These are phyloP conservation scores for Podospora pseudoanserina DNA, from an alignment of 495 filamentous ascomycete species.

Conservation along the genomic window DNA sequence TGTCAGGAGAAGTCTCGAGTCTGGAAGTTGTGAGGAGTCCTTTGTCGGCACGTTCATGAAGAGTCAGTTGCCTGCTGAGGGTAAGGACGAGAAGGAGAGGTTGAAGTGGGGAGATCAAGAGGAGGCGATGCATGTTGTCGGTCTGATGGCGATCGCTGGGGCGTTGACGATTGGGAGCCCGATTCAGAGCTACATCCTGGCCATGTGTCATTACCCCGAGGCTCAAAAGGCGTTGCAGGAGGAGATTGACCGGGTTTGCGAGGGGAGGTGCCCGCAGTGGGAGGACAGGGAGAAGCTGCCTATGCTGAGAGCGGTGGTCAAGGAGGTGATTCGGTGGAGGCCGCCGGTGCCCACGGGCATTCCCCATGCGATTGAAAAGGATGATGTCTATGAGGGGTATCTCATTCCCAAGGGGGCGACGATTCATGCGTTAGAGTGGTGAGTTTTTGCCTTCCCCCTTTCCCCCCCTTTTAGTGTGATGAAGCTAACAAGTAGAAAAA, in stretches of 20 bases:
- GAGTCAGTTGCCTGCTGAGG: conserved; percentile 15
- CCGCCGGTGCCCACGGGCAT: conserved; percentile 54
- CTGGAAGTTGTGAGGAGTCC: conserved; percentile 31
- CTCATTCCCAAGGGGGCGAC: conserved; percentile 54
- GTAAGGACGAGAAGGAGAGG: conserved; percentile 12
- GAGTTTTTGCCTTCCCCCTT: conserved; percentile 11
- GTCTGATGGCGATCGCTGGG: conserved; percentile 48
- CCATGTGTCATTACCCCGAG: conserved; percentile 58
- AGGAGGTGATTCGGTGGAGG: conserved; percentile 60
- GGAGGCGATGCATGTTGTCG: conserved; percentile 45
- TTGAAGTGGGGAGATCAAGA: conserved; percentile 24
- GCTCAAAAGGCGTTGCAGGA: conserved; percentile 51
- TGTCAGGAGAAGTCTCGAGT: conserved; percentile 31
- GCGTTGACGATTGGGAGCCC: conserved; percentile 48
- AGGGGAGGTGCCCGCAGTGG: conserved; percentile 47
- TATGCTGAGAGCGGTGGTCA: conserved; percentile 53
- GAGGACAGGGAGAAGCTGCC: conserved; percentile 45
- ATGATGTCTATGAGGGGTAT: conserved; percentile 56
- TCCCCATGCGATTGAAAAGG: conserved; percentile 51
- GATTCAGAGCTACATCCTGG: conserved; percentile 55
- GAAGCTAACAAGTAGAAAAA: conserved; percentile 20
- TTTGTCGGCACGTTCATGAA: conserved; percentile 47
- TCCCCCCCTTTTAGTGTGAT: neutral
- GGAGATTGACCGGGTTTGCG: conserved; percentile 52
- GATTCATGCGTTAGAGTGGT: conserved; percentile 57